These are phyloP conservation scores for Calocybe gambosa DNA, from an alignment of 1,284 basidiomycete genomes.

Conservation along the genomic window DNA sequence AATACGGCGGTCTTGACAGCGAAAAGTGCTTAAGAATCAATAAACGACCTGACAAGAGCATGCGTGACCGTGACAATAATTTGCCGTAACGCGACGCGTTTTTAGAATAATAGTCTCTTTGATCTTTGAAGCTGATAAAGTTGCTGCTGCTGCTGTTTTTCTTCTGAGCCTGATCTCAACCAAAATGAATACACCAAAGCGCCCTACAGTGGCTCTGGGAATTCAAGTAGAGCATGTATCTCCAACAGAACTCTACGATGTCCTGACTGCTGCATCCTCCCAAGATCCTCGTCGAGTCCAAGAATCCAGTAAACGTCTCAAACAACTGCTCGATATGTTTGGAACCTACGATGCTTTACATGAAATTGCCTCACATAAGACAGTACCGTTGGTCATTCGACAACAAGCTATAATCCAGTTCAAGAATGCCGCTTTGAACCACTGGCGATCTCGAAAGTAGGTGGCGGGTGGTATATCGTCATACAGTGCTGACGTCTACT, in stretches of 20 bases:
- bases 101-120: constrained; percentile 16
- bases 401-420: constrained; percentile 78
- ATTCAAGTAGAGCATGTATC: constrained; percentile 37
- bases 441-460: constrained; percentile 72
- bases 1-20: neutral
- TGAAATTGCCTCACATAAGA: constrained; percentile 57
- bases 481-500: constrained; percentile 10
- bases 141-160: neutral
- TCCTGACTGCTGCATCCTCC: constrained; percentile 61
- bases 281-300: constrained; percentile 59
- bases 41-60: neutral
- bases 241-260: constrained; percentile 58
- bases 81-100: constrained; percentile 31
- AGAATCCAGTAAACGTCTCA: constrained; percentile 55
- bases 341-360: constrained; percentile 68
- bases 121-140: too few relatives aligned
- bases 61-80: constrained; percentile 9
- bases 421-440: constrained; percentile 62
- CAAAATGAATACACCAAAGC: constrained; percentile 15
- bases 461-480: constrained; percentile 13
- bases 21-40: neutral
- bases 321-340: constrained; percentile 56
- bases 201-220: constrained; percentile 23
- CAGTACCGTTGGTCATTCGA: constrained; percentile 56
- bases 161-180: neutral